Conservation (phyloP, 2,329 filamentous ascomycete genomes). For the Fusarium albidum region DNA sequence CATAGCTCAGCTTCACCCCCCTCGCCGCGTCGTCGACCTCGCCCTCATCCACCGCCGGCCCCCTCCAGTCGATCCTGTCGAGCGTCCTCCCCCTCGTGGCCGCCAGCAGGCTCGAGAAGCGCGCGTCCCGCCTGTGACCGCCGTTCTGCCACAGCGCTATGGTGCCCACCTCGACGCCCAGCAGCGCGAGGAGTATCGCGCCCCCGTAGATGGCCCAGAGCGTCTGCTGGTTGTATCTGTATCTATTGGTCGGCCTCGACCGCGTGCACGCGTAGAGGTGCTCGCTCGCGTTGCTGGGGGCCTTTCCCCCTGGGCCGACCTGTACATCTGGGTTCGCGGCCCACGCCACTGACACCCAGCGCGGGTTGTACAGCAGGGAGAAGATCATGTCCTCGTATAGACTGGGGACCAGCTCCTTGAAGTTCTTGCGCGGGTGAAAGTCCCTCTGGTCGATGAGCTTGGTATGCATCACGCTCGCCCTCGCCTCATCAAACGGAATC, state of each 20-base stretch:
- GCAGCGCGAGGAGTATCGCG: background rate
- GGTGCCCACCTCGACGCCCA: background rate
- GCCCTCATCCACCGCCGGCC: background rate
- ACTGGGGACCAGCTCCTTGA: rapidly evolving
- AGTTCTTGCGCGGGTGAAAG: background rate
- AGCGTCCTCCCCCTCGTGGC: background rate
- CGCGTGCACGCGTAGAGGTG: background rate
- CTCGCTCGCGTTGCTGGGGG: background rate
- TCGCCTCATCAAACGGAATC: rapidly evolving
- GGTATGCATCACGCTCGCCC: background rate
- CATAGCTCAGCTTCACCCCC: background rate
- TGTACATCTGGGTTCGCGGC: background rate
- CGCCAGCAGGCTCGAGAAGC: conserved; percentile 5
- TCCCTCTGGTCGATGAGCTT: background rate
- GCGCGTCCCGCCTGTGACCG: background rate
- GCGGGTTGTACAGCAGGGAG: background rate
- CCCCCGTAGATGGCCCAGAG: conserved; percentile 3
- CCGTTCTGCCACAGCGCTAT: background rate
- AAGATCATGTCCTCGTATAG: conserved; percentile 12
- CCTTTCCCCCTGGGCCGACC: background rate
- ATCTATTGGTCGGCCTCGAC: background rate
- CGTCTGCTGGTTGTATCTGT: background rate
- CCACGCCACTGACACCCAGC: background rate
- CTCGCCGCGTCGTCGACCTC: background rate
- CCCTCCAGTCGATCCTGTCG: background rate